Base-by-base conservation (phyloP, 2,329 filamentous ascomycete species). In the Fusarium armeniacum region DNA sequence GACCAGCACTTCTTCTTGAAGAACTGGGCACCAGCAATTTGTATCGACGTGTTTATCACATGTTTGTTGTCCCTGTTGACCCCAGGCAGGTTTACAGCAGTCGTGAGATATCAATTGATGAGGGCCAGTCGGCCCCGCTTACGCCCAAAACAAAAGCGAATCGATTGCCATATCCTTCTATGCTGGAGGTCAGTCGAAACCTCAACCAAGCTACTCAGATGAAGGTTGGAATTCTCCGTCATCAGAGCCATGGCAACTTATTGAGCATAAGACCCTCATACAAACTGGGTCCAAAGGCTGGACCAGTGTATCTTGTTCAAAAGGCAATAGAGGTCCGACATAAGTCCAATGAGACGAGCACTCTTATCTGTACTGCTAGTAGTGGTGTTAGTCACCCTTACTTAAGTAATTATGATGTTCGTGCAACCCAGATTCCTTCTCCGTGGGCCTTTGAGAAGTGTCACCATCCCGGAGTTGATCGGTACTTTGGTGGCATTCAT, bases 401-500 rank as follows among this genome's bases (percentile, higher is more conserved):
- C 3, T 45, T 69, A 2, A 72, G 65, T 26, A 53, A n/a, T 9
- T 73, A 75, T 36, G 51, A 38, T n/a, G 40, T 53, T 16, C 59
- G 43, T 4, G 35, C 60, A 13, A 53, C 66, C 5, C 66, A 66
- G 16, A 67, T 72, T 3, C 64, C 70, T 11, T 62, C 64, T 10
- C 72, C 67, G 0, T 75, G 73, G 73, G 35, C 28, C 2, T 72
- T 74, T 10, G 24, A 59, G 28, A 53, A 18, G 35, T 75, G 70
- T 26, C 22, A 55, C 0, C 67, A 65, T 16, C 3, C 18, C 4
- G 43, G 18, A 13, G 18, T 46, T 4, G 43, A 64, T 3, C 50
- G 72, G 9, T 64, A 58, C 22, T 57, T 75, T 28, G 73, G 73
- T 4, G 73, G 73, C 5, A 47, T 73, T 5, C 73, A 75, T 22